phyloP scores from a whole-genome alignment of 1,139 yeast species.

The Pichia norvegensis region DNA sequence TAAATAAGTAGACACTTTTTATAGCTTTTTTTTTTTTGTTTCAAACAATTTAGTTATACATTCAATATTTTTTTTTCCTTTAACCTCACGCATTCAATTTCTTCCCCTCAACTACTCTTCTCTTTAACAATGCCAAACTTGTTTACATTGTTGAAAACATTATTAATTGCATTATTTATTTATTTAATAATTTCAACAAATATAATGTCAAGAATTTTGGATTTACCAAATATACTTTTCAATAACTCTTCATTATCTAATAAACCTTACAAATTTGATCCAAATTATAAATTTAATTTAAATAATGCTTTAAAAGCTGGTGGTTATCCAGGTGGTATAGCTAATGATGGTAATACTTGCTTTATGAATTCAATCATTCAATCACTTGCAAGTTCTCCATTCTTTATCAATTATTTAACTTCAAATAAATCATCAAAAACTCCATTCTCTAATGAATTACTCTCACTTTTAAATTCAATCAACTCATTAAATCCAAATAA shows the following conservation, averaged over 20 bases:
- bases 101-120: not conserved
- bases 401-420: not conserved
- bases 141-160: not conserved
- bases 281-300: constrained; percentile 16
- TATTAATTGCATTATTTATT: not conserved
- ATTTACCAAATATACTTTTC: constrained; percentile 9
- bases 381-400: constrained; percentile 59
- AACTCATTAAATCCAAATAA: constrained; percentile 50
- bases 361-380: constrained; percentile 89
- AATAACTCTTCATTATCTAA: not conserved
- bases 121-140: not conserved
- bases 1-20: not conserved
- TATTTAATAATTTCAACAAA: not conserved
- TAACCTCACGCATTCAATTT: too few species aligned
- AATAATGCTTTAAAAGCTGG: constrained; percentile 37
- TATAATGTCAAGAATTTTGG: not conserved
- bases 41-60: too few species aligned
- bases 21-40: not conserved
- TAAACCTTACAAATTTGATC: constrained; percentile 8
- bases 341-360: constrained; percentile 88
- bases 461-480: constrained; percentile 42
- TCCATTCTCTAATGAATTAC: constrained; percentile 47
- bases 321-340: constrained; percentile 75
- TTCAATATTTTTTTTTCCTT: too few species aligned
- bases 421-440: constrained; percentile 22